Conservation (phyloP, 176 grass and related monocot species). For the Juncus inflexus region DNA sequence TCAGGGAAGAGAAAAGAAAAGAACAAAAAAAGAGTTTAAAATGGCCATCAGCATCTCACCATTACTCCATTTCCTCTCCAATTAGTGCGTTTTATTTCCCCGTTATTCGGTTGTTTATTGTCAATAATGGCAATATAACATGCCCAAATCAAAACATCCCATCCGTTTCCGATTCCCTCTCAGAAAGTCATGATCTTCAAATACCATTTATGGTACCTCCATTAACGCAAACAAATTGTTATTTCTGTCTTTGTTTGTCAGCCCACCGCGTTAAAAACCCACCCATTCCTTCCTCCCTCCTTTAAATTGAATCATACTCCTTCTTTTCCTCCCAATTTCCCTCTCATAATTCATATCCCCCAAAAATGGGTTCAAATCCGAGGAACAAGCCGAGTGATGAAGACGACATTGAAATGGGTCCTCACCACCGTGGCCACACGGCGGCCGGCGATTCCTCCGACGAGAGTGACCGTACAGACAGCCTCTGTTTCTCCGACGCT, state of each 20-base stretch:
- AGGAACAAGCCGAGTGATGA: constrained; percentile 10
- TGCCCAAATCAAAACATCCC: not conserved
- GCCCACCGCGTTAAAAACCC: not conserved
- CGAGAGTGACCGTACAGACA: constrained; percentile 36
- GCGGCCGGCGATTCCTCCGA: constrained; percentile 16
- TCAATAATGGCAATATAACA: constrained; percentile 5
- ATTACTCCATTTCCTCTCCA: not conserved
- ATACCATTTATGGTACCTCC: constrained; percentile 4
- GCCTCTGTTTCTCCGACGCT: constrained; percentile 69
- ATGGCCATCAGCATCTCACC: not conserved
- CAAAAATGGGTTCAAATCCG: constrained; percentile 24
- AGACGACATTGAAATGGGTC: constrained; percentile 32
- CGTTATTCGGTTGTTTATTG: not conserved
- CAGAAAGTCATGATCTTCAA: constrained; percentile 1
- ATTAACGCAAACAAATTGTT: constrained; percentile 11
- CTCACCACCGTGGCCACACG: not conserved
- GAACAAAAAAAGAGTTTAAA: not conserved
- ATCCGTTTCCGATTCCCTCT: constrained; percentile 9
- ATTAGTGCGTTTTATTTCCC: not conserved
- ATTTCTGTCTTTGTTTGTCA: not conserved
- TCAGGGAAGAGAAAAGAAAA: not conserved
- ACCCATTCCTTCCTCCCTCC: not conserved
- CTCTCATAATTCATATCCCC: not conserved
- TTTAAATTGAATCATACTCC: constrained; percentile 20
- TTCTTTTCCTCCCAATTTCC: constrained; percentile 21